A percentile compares a stretch with the other conserved stretches of the same genome.
These are phyloP conservation scores for Saturnispora gosingensis DNA, from an alignment of 805 yeast species.

Conservation along the genomic window DNA sequence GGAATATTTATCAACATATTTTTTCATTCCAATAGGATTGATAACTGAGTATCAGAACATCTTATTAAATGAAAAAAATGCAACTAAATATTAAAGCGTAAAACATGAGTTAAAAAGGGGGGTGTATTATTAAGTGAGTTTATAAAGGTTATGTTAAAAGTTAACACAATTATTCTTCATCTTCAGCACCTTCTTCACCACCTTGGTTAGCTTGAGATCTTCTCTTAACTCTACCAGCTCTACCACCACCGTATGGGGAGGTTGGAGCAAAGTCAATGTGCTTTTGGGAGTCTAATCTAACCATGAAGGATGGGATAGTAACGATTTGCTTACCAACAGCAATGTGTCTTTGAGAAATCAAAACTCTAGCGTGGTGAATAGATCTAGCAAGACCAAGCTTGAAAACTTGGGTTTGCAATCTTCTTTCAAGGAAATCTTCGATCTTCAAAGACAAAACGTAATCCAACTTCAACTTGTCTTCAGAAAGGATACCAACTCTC, in stretches of 20 bases:
- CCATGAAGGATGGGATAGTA: conserved; percentile 98
- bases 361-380: conserved; percentile 99
- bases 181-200: conserved; percentile 64
- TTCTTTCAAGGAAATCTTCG: conserved; percentile 99
- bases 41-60: no score
- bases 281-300: conserved; percentile 99
- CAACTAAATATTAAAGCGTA: conserved; percentile 4
- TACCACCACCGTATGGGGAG: conserved; percentile 99
- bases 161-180: conserved; percentile 39
- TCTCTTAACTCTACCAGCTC: conserved; percentile 99
- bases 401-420: conserved; percentile 99
- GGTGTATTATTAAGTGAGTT: conserved; percentile 5
- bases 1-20: no score
- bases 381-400: conserved; percentile 99
- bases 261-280: conserved; percentile 99
- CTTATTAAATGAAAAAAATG: not conserved
- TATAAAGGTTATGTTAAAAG: conserved; percentile 11
- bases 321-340: conserved; percentile 99
- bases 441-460: conserved; percentile 96
- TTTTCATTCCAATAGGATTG: no score
- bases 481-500: conserved; percentile 96
- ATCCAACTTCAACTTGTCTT: conserved; percentile 99
- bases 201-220: conserved; percentile 62
- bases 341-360: conserved; percentile 98
- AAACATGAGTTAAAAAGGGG: conserved; percentile 5